Evolutionary conservation across 768 basidiomycete genomes (phyloP).

Genomic region (Myochromella boudieri): DNA sequence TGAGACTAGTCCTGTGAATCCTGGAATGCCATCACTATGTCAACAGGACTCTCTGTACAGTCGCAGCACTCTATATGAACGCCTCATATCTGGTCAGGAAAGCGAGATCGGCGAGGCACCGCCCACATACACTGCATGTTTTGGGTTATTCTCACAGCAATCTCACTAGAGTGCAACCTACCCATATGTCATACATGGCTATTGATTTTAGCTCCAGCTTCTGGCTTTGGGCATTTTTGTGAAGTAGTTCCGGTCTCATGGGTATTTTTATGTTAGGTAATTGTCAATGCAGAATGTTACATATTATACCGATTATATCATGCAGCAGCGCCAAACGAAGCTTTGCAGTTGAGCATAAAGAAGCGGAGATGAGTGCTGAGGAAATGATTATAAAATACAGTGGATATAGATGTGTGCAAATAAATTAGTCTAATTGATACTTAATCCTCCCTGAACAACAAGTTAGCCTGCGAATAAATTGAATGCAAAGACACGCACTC

Average conservation of each 20-base stretch:
- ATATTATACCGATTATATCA: too few relatives aligned
- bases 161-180: too few relatives aligned
- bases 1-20: conserved; percentile 34
- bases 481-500: conserved; percentile 53
- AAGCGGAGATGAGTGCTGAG: too few relatives aligned
- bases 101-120: conserved; percentile 82
- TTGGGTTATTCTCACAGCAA: conserved; percentile 5
- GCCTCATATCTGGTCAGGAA: conserved; percentile 80
- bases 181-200: too few relatives aligned
- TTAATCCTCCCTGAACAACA: conserved; percentile 51
- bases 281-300: too few relatives aligned
- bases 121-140: conserved; percentile 59
- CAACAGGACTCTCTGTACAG: conserved; percentile 35
- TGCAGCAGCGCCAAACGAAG: too few relatives aligned
- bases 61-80: conserved; percentile 65
- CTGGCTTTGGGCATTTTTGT: too few relatives aligned
- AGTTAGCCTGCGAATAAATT: not conserved
- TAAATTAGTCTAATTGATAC: conserved; percentile 28
- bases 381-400: conserved; percentile 22
- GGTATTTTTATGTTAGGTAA: conserved; percentile 1
- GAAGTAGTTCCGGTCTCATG: too few relatives aligned
- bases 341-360: too few relatives aligned
- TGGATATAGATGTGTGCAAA: conserved; percentile 17
- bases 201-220: not conserved
- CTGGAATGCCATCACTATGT: conserved; percentile 29